A percentile compares a stretch with the other conserved stretches of the same genome.
Evolutionary conservation across 139 green algal genomes (phyloP).

Genomic region (Chlamydomonas sp.): DNA sequence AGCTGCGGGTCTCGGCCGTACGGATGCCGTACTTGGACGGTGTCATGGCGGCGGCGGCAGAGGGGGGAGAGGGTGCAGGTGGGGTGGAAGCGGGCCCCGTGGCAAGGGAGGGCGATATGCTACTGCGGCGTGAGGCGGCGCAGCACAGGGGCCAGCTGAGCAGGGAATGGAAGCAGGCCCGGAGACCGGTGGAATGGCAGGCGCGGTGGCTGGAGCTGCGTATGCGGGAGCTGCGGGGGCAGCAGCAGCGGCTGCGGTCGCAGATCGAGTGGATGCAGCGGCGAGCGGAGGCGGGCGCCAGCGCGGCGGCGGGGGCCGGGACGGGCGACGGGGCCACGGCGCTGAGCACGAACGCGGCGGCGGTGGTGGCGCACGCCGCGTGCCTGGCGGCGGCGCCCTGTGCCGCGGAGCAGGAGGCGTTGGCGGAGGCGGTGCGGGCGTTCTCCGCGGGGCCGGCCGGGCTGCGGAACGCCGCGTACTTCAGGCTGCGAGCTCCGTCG

Average conservation of each 20-base stretch:
- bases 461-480: background rate
- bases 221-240: conserved; percentile 46
- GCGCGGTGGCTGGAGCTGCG: conserved; percentile 63
- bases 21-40: conserved; percentile 4
- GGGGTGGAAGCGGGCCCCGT: no score
- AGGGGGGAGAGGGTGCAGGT: no score
- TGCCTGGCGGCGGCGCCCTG: background rate
- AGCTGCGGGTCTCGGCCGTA: conserved; percentile 12
- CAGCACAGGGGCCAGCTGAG: background rate
- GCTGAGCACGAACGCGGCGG: conserved; percentile 19
- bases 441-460: background rate
- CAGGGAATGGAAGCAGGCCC: conserved; percentile 43
- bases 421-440: background rate
- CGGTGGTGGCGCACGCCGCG: background rate
- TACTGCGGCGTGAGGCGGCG: background rate
- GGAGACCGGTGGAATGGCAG: conserved; percentile 45
- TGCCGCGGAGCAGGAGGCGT: background rate
- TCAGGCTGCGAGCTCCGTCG: background rate
- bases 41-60: no score
- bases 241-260: conserved; percentile 29
- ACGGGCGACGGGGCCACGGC: background rate
- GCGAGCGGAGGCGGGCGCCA: background rate
- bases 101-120: no score
- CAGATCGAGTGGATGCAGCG: conserved; percentile 34
- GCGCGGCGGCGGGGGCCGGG: background rate